Evolutionary conservation across 257 asterid genomes (phyloP).

Genomic region (Gentiana dahurica): DNA sequence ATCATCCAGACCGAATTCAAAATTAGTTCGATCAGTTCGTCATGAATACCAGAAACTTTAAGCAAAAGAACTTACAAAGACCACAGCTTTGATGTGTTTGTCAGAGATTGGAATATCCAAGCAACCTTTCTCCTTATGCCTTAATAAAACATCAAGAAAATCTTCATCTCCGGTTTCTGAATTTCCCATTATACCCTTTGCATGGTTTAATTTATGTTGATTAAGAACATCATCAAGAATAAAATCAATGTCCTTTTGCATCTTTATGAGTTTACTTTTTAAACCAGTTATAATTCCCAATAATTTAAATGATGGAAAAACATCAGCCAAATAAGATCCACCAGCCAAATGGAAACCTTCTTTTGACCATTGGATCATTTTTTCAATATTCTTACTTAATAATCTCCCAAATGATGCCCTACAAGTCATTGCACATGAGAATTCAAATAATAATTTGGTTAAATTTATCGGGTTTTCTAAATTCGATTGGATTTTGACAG

Average conservation of each 20-base stretch:
- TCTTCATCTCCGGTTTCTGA: background rate
- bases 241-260: background rate
- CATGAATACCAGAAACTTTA: too few species aligned
- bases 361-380: conserved; percentile 9
- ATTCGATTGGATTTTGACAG: conserved; percentile 5
- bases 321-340: background rate
- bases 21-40: too few species aligned
- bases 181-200: conserved; percentile 1
- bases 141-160: background rate
- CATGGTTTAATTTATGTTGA: conserved; percentile 15
- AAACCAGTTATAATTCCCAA: background rate
- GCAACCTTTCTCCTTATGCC: conserved; percentile 7
- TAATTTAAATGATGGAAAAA: background rate
- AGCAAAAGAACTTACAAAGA: conserved; percentile 14
- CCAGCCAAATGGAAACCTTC: conserved; percentile 1
- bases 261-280: background rate
- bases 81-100: conserved; percentile 22
- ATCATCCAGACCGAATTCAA: too few species aligned
- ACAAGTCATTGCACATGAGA: conserved; percentile 11
- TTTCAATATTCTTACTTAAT: conserved; percentile 5
- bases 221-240: background rate
- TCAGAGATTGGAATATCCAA: conserved; percentile 18
- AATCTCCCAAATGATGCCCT: conserved; percentile 25
- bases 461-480: conserved; percentile 11
- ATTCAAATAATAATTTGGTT: background rate